These are phyloP conservation scores for Flammula alnicola DNA, from an alignment of 1,284 basidiomycete genomes.

Conservation along the genomic window DNA sequence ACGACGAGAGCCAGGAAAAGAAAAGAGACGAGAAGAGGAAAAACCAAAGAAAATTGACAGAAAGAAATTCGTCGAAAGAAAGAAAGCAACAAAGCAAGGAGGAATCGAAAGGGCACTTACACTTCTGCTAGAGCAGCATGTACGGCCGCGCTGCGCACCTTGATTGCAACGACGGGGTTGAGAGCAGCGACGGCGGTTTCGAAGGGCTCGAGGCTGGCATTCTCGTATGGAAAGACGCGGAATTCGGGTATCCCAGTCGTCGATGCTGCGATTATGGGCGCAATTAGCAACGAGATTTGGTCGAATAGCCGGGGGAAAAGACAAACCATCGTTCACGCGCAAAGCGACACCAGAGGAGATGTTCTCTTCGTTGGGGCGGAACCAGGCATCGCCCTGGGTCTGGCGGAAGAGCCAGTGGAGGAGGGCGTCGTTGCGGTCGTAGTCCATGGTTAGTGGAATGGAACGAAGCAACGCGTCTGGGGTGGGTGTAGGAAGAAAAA, in stretches of 20 bases:
- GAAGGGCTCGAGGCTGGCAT: constrained; percentile 69
- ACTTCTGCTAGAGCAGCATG: constrained; percentile 79
- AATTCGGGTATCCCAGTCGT: constrained; percentile 47
- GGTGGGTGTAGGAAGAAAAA: constrained; percentile 1
- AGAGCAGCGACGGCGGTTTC: constrained; percentile 73
- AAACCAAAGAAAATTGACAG: not conserved
- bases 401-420: constrained; percentile 55
- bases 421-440: constrained; percentile 57
- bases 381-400: constrained; percentile 78
- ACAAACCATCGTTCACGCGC: constrained; percentile 51
- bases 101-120: constrained; percentile 44
- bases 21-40: not conserved
- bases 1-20: constrained; percentile 4
- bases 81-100: constrained; percentile 5
- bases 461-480: not conserved
- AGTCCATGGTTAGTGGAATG: constrained; percentile 43
- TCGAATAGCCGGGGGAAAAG: not conserved
- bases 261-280: constrained; percentile 9
- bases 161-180: constrained; percentile 83
- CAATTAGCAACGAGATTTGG: not conserved
- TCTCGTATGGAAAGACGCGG: constrained; percentile 78
- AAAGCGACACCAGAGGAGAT: constrained; percentile 70
- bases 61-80: constrained; percentile 11
- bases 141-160: constrained; percentile 80
- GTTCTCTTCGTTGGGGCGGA: constrained; percentile 70